A percentile compares a stretch with the other conserved stretches of the same genome.
These are phyloP conservation scores for Eruca vesicaria DNA, from an alignment of 441 rosid species.

Conservation along the genomic window DNA sequence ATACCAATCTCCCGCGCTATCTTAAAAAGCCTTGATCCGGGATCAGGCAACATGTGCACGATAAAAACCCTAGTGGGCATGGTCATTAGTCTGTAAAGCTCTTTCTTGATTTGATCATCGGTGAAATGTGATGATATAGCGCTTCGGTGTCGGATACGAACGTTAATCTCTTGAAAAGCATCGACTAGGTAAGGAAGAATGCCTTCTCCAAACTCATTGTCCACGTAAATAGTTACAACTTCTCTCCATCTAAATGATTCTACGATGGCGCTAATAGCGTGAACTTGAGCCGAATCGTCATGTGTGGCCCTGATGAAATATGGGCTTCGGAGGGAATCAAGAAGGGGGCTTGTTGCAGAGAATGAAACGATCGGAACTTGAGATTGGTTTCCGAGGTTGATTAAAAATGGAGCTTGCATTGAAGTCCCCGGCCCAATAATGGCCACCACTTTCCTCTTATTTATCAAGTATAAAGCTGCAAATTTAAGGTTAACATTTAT, in stretches of 20 bases:
- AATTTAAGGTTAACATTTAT: background rate
- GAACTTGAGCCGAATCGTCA: slow-evolving; percentile 48
- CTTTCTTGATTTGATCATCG: slow-evolving; percentile 44
- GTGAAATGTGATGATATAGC: slow-evolving; percentile 39
- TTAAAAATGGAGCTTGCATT: slow-evolving; percentile 52
- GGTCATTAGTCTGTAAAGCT: slow-evolving; percentile 54
- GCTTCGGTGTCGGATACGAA: slow-evolving; percentile 42
- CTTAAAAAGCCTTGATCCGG: slow-evolving; percentile 45
- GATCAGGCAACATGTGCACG: slow-evolving; percentile 51
- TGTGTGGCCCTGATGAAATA: slow-evolving; percentile 53
- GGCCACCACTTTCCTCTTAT: slow-evolving; percentile 53
- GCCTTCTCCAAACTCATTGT: slow-evolving; percentile 53
- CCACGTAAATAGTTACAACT: slow-evolving; percentile 53
- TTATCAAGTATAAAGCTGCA: slow-evolving; percentile 66
- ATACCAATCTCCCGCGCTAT: slow-evolving; percentile 52
- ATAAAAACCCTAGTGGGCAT: slow-evolving; percentile 71
- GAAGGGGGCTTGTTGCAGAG: slow-evolving; percentile 61
- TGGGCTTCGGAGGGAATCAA: slow-evolving; percentile 41
- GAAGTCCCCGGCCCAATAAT: slow-evolving; percentile 57
- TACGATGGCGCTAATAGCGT: slow-evolving; percentile 51
- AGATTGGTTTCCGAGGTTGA: slow-evolving; percentile 50
- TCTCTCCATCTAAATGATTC: slow-evolving; percentile 58
- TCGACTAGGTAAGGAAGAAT: slow-evolving; percentile 48
- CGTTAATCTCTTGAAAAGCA: slow-evolving; percentile 45
- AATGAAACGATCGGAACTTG: slow-evolving; percentile 70